phyloP scores from a whole-genome alignment of 345 rosid genomes.

The Aurinia saxatilis region DNA sequence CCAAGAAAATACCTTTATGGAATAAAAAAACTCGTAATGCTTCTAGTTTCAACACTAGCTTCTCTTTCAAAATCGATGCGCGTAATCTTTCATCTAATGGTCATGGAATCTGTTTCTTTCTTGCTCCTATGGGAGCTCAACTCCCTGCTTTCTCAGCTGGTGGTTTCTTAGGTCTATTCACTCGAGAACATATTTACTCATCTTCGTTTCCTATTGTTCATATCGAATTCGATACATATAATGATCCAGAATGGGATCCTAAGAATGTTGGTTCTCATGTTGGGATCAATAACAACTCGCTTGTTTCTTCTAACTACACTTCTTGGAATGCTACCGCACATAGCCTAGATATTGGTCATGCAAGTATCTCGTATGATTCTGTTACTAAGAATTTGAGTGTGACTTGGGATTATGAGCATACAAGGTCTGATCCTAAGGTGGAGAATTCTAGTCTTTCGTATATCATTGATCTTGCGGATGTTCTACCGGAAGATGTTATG shows the following conservation, averaged over 20 bases:
- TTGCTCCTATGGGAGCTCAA: conserved; percentile 22
- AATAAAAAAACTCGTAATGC: conserved; percentile 1
- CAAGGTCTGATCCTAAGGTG: not conserved
- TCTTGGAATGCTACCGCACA: conserved; percentile 29
- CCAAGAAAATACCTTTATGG: conserved; percentile 8
- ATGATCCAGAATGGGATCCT: conserved; percentile 32
- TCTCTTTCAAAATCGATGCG: conserved; percentile 21
- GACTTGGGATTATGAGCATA: conserved; percentile 22
- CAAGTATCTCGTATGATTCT: conserved; percentile 23
- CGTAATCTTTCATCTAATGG: not conserved
- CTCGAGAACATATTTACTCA: not conserved
- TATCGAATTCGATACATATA: conserved; percentile 32
- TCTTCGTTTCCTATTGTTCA: conserved; percentile 21
- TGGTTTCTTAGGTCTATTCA: conserved; percentile 35
- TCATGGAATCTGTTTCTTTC: conserved; percentile 26
- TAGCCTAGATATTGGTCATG: conserved; percentile 17
- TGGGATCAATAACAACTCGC: conserved; percentile 27
- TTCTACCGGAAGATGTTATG: conserved; percentile 31
- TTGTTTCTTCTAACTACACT: conserved; percentile 2
- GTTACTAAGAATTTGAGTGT: conserved; percentile 29
- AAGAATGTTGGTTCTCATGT: conserved; percentile 17
- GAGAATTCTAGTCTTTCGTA: conserved; percentile 28
- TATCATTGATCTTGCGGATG: conserved; percentile 27
- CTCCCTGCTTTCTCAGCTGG: conserved; percentile 29
- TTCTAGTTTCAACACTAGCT: conserved; percentile 11